A percentile compares a stretch with the other conserved stretches of the same genome.
Conservation (phyloP, 495 filamentous ascomycete genomes). For the Aspergillus sparsus region DNA sequence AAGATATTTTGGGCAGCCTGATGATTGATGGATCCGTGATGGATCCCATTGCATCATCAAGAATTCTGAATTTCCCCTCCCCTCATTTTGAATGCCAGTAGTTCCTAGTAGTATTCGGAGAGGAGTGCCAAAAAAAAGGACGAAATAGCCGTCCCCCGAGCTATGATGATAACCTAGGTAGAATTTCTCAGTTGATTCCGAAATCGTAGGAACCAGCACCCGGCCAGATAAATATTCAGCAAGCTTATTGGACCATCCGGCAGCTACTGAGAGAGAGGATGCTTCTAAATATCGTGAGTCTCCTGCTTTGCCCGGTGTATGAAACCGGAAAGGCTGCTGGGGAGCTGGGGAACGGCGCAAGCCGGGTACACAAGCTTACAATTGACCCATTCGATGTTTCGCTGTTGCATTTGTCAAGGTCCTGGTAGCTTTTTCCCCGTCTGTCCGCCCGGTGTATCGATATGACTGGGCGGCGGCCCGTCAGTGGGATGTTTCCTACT, state of each 20-base stretch:
- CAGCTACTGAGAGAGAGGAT: slow-evolving; percentile 37
- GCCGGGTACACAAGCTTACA: slow-evolving; percentile 34
- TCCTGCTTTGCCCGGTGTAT: slow-evolving; percentile 56
- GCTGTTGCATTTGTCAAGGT: slow-evolving; percentile 15
- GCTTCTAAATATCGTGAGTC: slow-evolving; percentile 43
- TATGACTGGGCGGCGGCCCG: slow-evolving; percentile 11
- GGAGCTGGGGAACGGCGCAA: slow-evolving; percentile 38
- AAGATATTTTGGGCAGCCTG: background rate
- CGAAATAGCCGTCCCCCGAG: slow-evolving; percentile 11
- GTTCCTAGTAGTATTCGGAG: slow-evolving; percentile 4
- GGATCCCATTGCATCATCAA: slow-evolving; percentile 20
- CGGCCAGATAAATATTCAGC: slow-evolving; percentile 20
- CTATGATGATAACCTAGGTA: slow-evolving; percentile 27
- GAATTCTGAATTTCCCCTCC: background rate
- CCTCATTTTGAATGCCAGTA: slow-evolving; percentile 10
- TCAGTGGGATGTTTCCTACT: background rate
- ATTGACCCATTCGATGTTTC: slow-evolving; percentile 22
- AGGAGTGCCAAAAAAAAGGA: slow-evolving; percentile 6
- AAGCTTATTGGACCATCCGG: slow-evolving; percentile 39
- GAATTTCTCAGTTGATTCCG: slow-evolving; percentile 20
- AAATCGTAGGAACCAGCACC: slow-evolving; percentile 33
- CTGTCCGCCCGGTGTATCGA: slow-evolving; percentile 37
- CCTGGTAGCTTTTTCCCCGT: slow-evolving; percentile 30
- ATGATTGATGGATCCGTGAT: background rate
- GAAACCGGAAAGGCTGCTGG: slow-evolving; percentile 50